Conservation (phyloP, 352 stramenopile species). For the Phytophthora crassamura region DNA sequence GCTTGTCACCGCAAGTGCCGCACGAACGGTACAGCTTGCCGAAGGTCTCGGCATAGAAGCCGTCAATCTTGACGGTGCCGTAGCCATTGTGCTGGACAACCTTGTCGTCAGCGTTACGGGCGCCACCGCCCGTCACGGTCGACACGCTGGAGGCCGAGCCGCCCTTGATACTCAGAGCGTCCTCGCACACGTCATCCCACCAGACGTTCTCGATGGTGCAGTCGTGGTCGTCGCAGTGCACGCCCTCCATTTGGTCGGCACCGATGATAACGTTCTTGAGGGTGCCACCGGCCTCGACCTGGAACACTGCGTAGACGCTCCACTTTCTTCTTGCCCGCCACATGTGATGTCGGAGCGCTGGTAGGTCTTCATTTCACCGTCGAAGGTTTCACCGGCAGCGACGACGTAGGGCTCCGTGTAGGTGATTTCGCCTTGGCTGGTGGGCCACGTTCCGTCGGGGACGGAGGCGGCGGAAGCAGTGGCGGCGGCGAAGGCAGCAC, state of each 20-base stretch:
- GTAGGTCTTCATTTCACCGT: conserved; percentile 65
- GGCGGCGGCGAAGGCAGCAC: neutral
- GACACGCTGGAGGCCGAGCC: conserved; percentile 40
- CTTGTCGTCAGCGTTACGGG: conserved; percentile 56
- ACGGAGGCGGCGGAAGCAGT: conserved; percentile 25
- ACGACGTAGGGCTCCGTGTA: conserved; percentile 44
- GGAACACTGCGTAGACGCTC: conserved; percentile 40
- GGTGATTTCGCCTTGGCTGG: conserved; percentile 22
- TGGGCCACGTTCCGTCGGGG: conserved; percentile 36
- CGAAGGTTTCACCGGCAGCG: conserved; percentile 47
- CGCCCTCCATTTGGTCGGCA: no score
- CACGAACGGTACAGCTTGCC: conserved; percentile 59
- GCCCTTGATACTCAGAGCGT: conserved; percentile 52
- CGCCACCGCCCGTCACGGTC: conserved; percentile 44
- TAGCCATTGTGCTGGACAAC: conserved; percentile 57
- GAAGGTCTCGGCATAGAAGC: conserved; percentile 53
- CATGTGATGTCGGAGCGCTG: conserved; percentile 57
- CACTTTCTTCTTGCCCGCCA: conserved; percentile 38
- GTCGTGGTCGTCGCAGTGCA: no score
- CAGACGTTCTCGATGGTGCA: conserved; percentile 61
- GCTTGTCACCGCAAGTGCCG: conserved; percentile 41
- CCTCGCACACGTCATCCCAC: conserved; percentile 62
- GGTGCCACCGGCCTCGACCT: conserved; percentile 50
- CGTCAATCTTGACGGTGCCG: conserved; percentile 50
- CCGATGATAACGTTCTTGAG: conserved; percentile 65